Conservation (phyloP, 2,329 filamentous ascomycete species). For the Chrysoporthe cubensis region DNA sequence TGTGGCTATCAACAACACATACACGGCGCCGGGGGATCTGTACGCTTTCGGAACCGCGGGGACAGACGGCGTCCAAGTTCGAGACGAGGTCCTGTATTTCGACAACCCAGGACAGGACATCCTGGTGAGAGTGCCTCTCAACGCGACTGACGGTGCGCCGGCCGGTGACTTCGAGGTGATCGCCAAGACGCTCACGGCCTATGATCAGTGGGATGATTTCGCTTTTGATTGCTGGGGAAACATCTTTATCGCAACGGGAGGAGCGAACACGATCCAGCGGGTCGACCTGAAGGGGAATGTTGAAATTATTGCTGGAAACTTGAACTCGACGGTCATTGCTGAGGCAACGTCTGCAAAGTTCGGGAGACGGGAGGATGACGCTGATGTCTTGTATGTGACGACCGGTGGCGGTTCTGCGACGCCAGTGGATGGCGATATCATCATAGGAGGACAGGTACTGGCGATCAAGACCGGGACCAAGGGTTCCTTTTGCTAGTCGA, state of each 20-base stretch:
- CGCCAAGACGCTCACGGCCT: constrained; percentile 13
- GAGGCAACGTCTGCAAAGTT: constrained; percentile 28
- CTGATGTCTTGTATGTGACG: constrained; percentile 26
- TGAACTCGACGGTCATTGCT: constrained; percentile 30
- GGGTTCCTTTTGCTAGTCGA: constrained; percentile 13
- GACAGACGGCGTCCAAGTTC: constrained; percentile 36
- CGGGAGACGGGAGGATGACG: constrained; percentile 23
- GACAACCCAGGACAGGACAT: constrained; percentile 33
- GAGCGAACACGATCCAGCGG: constrained; percentile 30
- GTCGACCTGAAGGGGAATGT: constrained; percentile 26
- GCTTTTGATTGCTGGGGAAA: constrained; percentile 32
- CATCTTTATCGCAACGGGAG: constrained; percentile 30
- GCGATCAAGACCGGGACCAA: constrained; percentile 18
- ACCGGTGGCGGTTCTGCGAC: constrained; percentile 24
- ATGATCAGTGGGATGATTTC: constrained; percentile 33
- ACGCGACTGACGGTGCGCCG: constrained; percentile 25
- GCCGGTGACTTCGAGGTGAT: constrained; percentile 27
- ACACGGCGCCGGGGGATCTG: constrained; percentile 29
- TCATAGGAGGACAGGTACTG: constrained; percentile 26
- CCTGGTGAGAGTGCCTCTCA: constrained; percentile 32
- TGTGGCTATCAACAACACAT: constrained; percentile 33
- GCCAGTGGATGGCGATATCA: constrained; percentile 26
- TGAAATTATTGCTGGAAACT: constrained; percentile 28
- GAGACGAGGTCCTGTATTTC: constrained; percentile 33
- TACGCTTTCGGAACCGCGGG: constrained; percentile 29